A percentile compares a stretch with the other conserved stretches of the same genome.
phyloP scores from a whole-genome alignment of 139 green algal genomes.

The Nannochloris sp. region DNA sequence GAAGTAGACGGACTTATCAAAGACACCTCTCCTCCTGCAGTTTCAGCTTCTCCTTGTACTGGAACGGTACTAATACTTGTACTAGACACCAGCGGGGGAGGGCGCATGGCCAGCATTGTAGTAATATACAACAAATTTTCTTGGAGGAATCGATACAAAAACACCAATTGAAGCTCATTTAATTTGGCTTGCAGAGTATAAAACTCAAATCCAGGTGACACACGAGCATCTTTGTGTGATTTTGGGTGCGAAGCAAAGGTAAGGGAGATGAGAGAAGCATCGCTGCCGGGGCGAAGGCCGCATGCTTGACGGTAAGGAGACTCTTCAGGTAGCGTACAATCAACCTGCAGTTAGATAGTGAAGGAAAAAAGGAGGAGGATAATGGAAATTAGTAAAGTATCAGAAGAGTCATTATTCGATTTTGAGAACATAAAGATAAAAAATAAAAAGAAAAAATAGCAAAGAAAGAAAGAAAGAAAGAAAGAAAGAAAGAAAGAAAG shows the following conservation, averaged over 20 bases:
- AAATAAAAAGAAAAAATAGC: background rate
- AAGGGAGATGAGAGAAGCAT: slow-evolving; percentile 60
- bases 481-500: too few relatives aligned
- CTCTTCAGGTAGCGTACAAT: slow-evolving; percentile 37
- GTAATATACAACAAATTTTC: slow-evolving; percentile 42
- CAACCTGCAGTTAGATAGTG: background rate
- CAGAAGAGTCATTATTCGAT: background rate
- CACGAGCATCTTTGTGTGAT: slow-evolving; percentile 16
- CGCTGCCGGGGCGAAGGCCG: slow-evolving; percentile 35
- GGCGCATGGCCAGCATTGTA: slow-evolving; percentile 36
- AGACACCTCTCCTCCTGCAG: too few relatives aligned
- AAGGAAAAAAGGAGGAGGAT: background rate
- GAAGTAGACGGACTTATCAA: too few relatives aligned
- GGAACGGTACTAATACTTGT: too few relatives aligned
- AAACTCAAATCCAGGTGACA: slow-evolving; percentile 52
- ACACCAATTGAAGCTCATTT: slow-evolving; percentile 70
- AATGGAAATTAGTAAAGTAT: background rate
- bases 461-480: background rate
- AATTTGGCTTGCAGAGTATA: slow-evolving; percentile 59
- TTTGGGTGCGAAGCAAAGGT: slow-evolving; percentile 39
- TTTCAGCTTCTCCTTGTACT: background rate
- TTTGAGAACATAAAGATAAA: background rate
- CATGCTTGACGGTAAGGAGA: slow-evolving; percentile 49
- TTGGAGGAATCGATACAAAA: slow-evolving; percentile 79
- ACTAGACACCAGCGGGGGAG: too few relatives aligned